Conservation (phyloP, 352 stramenopile genomes). For the Pythium phragmiticola region DNA sequence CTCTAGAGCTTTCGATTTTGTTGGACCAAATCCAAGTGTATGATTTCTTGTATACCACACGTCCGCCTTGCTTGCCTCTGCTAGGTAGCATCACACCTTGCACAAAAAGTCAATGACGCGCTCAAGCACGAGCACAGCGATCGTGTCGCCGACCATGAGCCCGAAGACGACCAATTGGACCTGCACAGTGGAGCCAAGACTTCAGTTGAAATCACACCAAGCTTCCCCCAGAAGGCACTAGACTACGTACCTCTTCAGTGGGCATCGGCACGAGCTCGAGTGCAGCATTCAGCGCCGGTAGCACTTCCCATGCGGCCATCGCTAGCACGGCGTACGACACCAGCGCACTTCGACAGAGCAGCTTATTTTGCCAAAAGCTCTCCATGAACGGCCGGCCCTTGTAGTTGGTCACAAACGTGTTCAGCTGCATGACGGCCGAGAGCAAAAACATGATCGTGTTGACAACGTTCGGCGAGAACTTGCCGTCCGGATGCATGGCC, state of each 20-base stretch:
- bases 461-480: slow-evolving; percentile 93
- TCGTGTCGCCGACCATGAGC: slow-evolving; percentile 56
- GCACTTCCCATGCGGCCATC: slow-evolving; percentile 33
- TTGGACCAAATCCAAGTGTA: slow-evolving; percentile 2
- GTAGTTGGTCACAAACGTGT: slow-evolving; percentile 57
- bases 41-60: not conserved
- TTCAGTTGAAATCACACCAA: slow-evolving; percentile 12
- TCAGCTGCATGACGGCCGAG: slow-evolving; percentile 65
- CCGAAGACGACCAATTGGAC: slow-evolving; percentile 41
- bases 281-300: slow-evolving; percentile 32
- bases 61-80: not conserved
- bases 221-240: not conserved
- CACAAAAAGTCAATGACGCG: slow-evolving; percentile 26
- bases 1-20: not conserved
- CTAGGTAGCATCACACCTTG: not conserved
- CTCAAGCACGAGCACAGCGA: slow-evolving; percentile 52
- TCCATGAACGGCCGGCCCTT: slow-evolving; percentile 56
- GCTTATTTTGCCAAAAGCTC: slow-evolving; percentile 43
- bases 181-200: slow-evolving; percentile 26
- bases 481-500: slow-evolving; percentile 57
- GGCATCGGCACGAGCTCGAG: slow-evolving; percentile 45
- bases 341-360: slow-evolving; percentile 34
- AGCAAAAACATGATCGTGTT: slow-evolving; percentile 96
- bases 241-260: slow-evolving; percentile 31
- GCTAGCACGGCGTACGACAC: slow-evolving; percentile 32